phyloP scores from a whole-genome alignment of 352 stramenopile genomes.

The Phytophthora uliginosa region DNA sequence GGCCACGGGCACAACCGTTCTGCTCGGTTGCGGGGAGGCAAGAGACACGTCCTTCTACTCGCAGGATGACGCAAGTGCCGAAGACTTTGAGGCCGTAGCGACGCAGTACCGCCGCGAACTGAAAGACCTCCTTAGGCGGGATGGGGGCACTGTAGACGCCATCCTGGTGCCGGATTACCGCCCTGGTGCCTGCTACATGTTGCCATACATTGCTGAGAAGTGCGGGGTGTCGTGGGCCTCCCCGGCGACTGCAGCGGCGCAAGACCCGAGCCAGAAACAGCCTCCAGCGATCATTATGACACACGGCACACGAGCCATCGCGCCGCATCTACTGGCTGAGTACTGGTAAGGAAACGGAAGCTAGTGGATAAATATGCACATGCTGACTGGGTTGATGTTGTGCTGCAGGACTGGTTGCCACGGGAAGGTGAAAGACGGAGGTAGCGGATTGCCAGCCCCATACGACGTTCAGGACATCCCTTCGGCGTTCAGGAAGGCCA shows the following conservation, averaged over 20 bases:
- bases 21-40: conserved; percentile 74
- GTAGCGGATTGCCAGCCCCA: conserved; percentile 54
- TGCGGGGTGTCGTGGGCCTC: conserved; percentile 37
- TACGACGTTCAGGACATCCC: conserved; percentile 77
- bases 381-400: conserved; percentile 6
- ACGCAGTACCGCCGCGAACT: conserved; percentile 71
- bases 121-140: conserved; percentile 57
- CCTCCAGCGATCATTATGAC: conserved; percentile 73
- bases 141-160: conserved; percentile 53
- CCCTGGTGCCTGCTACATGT: conserved; percentile 73
- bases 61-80: conserved; percentile 50
- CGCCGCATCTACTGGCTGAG: conserved; percentile 73
- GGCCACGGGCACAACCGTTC: conserved; percentile 48
- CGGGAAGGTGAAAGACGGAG: conserved; percentile 51
- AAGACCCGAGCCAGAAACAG: conserved; percentile 36
- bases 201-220: conserved; percentile 81
- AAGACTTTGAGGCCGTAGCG: conserved; percentile 38
- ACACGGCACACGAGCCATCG: conserved; percentile 82
- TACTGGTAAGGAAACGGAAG: conserved; percentile 58
- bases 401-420: conserved; percentile 52
- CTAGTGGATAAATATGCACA: not conserved
- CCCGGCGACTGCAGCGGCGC: conserved; percentile 9
- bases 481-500: conserved; percentile 60
- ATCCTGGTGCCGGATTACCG: conserved; percentile 81
- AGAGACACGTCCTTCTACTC: conserved; percentile 32